Base-by-base conservation (phyloP, 345 rosid genomes). In the Ceriops tagal region DNA sequence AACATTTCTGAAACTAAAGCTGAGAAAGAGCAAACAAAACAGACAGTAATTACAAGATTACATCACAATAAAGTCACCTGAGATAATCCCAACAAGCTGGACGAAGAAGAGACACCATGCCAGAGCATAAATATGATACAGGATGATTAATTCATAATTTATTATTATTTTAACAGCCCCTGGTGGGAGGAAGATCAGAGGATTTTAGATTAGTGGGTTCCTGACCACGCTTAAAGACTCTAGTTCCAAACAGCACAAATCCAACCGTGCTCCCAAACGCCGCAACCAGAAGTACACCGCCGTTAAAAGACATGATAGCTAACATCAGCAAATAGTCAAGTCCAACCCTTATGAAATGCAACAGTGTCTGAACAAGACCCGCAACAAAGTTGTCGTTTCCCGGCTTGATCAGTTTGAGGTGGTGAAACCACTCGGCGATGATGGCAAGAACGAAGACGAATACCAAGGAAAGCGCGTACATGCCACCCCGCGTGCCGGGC, bases 341-440 rank as follows among this genome's bases (percentile, higher is more conserved):
- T 1, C 53, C 63, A 1, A 68, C 58, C 55, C 79, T 78, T 5
- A 75, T 35, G 31, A 47, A 26, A 9, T 70, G 71, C 81, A 78
- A 35, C 4, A 30, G 24, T 0, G 82, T 78, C 35, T 74, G 82
- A n/a, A 71, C 22, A 22, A 73, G 37, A 65, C 75, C 73, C 0
- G 75, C 75, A 0, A 24, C n/a, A 0, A 55, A 56, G 15, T 70
- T 15, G 39, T 4, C 22, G 37, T 27, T 11, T 5, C 57, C 27
- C 1, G 59, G 13, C 56, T 72, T 74, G 61, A 72, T 52, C 47
- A 76, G 66, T 55, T 71, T 73, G 35, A 51, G n/a, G 27, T 81
- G 78, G 11, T 81, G 80, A 22, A 79, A 66, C 79, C 85, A 72
- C 76, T 84, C 86, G 8, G 78, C 75, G 55, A 70, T 8, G 43